phyloP scores from a whole-genome alignment of 805 yeast genomes.

The Nematodospora valgi region DNA sequence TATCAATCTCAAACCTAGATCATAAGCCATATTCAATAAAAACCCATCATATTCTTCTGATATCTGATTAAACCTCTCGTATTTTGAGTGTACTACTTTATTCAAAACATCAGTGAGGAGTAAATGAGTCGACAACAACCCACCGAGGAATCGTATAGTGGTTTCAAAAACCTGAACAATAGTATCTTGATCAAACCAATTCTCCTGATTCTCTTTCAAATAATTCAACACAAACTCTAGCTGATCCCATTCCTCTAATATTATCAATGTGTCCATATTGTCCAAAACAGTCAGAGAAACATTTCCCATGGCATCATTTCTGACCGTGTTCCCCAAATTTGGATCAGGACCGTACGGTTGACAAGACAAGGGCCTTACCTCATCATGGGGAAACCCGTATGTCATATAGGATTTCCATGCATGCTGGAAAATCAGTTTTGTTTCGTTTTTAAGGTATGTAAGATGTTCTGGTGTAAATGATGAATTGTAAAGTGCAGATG shows the following conservation, averaged over 20 bases:
- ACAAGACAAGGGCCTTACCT: conserved; percentile 73
- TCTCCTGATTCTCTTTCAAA: conserved; percentile 34
- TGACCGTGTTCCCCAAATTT: conserved; percentile 49
- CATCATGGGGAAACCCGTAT: conserved; percentile 79
- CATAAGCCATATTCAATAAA: conserved; percentile 66
- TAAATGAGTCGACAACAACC: conserved; percentile 74
- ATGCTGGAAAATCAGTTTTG: conserved; percentile 60
- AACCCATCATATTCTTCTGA: conserved; percentile 60
- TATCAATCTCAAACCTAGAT: conserved; percentile 67
- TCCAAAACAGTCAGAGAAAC: conserved; percentile 77
- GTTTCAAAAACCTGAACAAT: conserved; percentile 87
- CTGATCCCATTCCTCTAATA: conserved; percentile 59
- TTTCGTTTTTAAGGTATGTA: conserved; percentile 37
- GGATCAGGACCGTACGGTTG: conserved; percentile 62
- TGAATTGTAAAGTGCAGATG: conserved; percentile 8
- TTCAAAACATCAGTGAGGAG: conserved; percentile 27
- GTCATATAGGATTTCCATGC: conserved; percentile 70
- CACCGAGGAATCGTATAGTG: conserved; percentile 79
- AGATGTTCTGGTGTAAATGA: conserved; percentile 40
- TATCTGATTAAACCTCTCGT: conserved; percentile 28
- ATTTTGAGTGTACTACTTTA: conserved; percentile 18
- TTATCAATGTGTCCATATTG: conserved; percentile 71
- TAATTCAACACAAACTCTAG: conserved; percentile 38
- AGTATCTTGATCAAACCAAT: conserved; percentile 58
- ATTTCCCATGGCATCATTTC: conserved; percentile 86